phyloP scores from a whole-genome alignment of 75 land plant species.

The Cupressus sempervirens region DNA sequence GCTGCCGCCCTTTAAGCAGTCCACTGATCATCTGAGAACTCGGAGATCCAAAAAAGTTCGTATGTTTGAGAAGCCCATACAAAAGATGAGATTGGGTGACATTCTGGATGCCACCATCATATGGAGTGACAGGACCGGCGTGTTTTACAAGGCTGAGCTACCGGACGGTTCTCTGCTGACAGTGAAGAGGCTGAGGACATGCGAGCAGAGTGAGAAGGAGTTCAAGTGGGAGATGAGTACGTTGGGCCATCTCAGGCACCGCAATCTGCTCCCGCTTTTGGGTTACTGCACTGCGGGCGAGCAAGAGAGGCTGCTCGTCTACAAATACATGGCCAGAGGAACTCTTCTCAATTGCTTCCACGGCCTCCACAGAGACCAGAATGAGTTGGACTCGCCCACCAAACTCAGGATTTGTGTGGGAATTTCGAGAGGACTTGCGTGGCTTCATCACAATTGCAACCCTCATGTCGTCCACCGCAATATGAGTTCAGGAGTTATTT shows the following conservation, averaged over 20 bases:
- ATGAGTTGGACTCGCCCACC: conserved; percentile 55
- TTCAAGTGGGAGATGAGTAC: too few species aligned
- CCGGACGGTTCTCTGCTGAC: too few species aligned
- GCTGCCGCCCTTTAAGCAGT: neutral
- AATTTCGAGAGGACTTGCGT: conserved; percentile 75
- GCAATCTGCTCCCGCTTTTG: too few species aligned
- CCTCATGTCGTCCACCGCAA: conserved; percentile 83
- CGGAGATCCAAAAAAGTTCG: conserved; percentile 27
- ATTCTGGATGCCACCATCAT: conserved; percentile 76
- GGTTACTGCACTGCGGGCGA: too few species aligned
- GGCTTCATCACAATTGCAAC: conserved; percentile 91
- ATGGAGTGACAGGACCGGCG: too few species aligned
- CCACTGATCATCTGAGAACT: neutral
- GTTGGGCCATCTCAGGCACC: too few species aligned
- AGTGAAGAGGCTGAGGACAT: too few species aligned
- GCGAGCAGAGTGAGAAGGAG: too few species aligned
- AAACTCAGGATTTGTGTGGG: conserved; percentile 75
- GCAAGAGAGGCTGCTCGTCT: too few species aligned
- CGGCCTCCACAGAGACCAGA: conserved; percentile 8
- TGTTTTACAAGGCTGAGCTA: too few species aligned
- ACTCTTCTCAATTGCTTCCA: too few species aligned
- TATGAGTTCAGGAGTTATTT: conserved; percentile 73
- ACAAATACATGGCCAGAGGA: too few species aligned
- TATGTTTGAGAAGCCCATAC: conserved; percentile 74
- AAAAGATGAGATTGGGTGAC: conserved; percentile 67